Evolutionary conservation across 1,284 basidiomycete genomes (phyloP).

Genomic region (Ustilago hordei): DNA sequence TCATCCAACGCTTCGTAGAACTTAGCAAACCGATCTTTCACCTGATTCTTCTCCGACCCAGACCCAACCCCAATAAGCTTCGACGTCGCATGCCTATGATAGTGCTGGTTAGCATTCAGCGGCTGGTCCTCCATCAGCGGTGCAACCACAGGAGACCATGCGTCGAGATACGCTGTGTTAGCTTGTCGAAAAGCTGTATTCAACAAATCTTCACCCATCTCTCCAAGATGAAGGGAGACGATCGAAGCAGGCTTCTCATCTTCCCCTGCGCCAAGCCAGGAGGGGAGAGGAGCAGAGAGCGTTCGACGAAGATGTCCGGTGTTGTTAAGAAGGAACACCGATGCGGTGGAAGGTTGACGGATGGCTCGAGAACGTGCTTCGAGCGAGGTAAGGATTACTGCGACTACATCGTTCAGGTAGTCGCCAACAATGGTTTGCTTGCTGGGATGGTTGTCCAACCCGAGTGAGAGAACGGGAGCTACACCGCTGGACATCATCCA

Average conservation of each 20-base stretch:
- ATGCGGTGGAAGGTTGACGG: conserved; percentile 58
- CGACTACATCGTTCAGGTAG: conserved; percentile 59
- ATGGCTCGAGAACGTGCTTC: conserved; percentile 58
- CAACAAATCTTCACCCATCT: conserved; percentile 57
- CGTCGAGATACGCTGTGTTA: conserved; percentile 60
- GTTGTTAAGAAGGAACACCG: conserved; percentile 65
- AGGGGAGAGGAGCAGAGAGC: conserved; percentile 33
- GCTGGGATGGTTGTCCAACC: conserved; percentile 46
- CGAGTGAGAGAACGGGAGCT: conserved; percentile 57
- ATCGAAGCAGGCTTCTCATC: conserved; percentile 33
- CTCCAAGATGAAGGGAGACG: conserved; percentile 46
- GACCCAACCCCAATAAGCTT: conserved; percentile 60
- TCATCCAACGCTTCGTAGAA: conserved; percentile 65
- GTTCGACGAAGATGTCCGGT: conserved; percentile 53
- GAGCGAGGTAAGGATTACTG: conserved; percentile 53
- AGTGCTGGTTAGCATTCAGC: conserved; percentile 29
- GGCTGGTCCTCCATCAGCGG: conserved; percentile 62
- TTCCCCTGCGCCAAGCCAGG: conserved; percentile 28
- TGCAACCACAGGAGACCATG: conserved; percentile 61
- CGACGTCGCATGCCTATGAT: conserved; percentile 49
- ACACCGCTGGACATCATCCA: conserved; percentile 63
- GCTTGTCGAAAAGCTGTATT: conserved; percentile 53
- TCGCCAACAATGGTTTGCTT: conserved; percentile 51
- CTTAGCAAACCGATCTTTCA: conserved; percentile 64
- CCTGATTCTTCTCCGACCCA: conserved; percentile 56